These are phyloP conservation scores for Lindgomyces ingoldianus DNA, from an alignment of 495 filamentous ascomycete species.

Conservation along the genomic window DNA sequence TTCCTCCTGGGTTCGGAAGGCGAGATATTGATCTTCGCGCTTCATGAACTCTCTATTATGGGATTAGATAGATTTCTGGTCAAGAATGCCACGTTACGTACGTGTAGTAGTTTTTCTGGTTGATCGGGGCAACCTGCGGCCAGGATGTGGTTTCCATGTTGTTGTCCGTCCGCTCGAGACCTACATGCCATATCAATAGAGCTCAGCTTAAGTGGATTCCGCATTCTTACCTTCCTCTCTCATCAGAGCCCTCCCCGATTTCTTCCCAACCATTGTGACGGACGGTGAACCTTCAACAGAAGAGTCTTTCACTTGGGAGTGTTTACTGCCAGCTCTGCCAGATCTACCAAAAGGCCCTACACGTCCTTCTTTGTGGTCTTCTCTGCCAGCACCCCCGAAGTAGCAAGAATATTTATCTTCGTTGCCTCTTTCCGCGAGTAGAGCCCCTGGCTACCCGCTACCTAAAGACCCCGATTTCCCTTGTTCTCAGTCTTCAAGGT, in stretches of 20 bases:
- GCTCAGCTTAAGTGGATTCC: background rate
- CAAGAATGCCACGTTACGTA: background rate
- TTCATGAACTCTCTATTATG: conserved; percentile 76
- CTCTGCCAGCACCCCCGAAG: no score
- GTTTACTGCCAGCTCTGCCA: no score
- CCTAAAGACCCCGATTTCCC: background rate
- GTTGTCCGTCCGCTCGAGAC: conserved; percentile 94
- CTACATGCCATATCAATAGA: conserved; percentile 50
- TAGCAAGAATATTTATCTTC: no score
- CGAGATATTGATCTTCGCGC: conserved; percentile 92
- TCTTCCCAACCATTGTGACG: conserved; percentile 46
- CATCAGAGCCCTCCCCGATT: conserved; percentile 45
- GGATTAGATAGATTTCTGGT: background rate
- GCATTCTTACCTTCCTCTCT: conserved; percentile 44
- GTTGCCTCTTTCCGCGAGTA: no score
- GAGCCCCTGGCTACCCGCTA: no score
- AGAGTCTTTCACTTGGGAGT: background rate
- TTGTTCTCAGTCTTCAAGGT: background rate
- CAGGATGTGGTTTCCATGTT: conserved; percentile 92
- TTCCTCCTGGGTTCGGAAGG: conserved; percentile 81
- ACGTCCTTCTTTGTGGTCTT: no score
- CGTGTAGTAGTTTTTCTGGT: conserved; percentile 99
- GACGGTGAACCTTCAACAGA: background rate
- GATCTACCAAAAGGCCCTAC: no score
- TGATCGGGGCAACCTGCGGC: conserved; percentile 89